A percentile compares a stretch with the other conserved stretches of the same genome.
phyloP scores from a whole-genome alignment of 108 stramenopile species.

The Fragilaria crotonensis region DNA sequence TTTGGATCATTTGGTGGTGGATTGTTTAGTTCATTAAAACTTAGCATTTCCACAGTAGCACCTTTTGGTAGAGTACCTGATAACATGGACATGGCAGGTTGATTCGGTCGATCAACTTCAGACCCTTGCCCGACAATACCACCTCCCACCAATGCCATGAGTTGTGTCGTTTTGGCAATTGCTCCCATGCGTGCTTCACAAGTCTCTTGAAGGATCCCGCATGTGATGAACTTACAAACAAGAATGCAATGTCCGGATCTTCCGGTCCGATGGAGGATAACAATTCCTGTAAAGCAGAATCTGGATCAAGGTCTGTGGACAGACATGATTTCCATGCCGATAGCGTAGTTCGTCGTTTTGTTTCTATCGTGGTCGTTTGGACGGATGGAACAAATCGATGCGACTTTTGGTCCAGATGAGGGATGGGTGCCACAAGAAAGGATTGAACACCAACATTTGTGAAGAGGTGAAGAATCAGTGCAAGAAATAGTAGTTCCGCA shows the following conservation, averaged over 20 bases:
- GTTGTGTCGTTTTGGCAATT: not conserved
- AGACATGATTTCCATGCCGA: not conserved
- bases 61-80: conserved; percentile 1
- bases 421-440: too few relatives aligned
- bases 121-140: conserved; percentile 2
- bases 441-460: too few relatives aligned
- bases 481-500: too few relatives aligned
- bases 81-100: conserved; percentile 8
- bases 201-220: not conserved
- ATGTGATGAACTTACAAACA: conserved; percentile 7
- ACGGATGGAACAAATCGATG: too few relatives aligned
- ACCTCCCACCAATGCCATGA: conserved; percentile 6
- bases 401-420: too few relatives aligned
- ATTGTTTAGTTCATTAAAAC: conserved; percentile 1
- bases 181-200: not conserved
- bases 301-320: not conserved
- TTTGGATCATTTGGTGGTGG: conserved; percentile 2
- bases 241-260: conserved; percentile 4
- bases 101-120: conserved; percentile 2
- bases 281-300: not conserved
- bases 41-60: conserved; percentile 4
- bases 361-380: too few relatives aligned
- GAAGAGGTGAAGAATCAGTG: too few relatives aligned
- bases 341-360: too few relatives aligned
- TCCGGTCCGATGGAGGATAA: not conserved